phyloP scores from a whole-genome alignment of 73 alveolate genomes.

The Paramecium bursaria region DNA sequence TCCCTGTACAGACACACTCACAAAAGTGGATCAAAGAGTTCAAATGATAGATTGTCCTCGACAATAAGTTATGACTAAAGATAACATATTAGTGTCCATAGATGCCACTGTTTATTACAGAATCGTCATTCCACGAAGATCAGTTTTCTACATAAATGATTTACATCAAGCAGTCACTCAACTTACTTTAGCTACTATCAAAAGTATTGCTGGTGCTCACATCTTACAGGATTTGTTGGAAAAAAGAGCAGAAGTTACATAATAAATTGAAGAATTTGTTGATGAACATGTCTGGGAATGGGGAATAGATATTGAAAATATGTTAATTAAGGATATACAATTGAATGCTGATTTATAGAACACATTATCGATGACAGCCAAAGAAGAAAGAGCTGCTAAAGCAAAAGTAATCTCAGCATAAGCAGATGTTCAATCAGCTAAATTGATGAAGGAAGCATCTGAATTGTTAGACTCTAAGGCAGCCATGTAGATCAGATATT shows the following conservation, averaged over 20 bases:
- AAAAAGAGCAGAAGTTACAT: constrained; percentile 59
- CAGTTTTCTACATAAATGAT: constrained; percentile 37
- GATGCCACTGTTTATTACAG: constrained; percentile 71
- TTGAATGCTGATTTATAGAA: constrained; percentile 59
- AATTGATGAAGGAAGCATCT: constrained; percentile 66
- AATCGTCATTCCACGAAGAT: constrained; percentile 60
- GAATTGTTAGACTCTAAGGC: constrained; percentile 66
- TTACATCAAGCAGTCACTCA: constrained; percentile 35
- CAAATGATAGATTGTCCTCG: constrained; percentile 57
- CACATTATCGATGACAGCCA: constrained; percentile 65
- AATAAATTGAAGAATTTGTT: constrained; percentile 62
- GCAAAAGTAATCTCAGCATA: constrained; percentile 66
- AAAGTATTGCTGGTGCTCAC: constrained; percentile 65
- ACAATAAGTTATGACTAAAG: constrained; percentile 54
- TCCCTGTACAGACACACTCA: constrained; percentile 64
- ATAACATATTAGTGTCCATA: constrained; percentile 61
- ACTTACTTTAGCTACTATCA: constrained; percentile 62
- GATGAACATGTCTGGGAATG: constrained; percentile 71
- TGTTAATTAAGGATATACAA: constrained; percentile 63
- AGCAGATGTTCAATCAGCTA: constrained; percentile 69
- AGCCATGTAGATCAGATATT: constrained; percentile 68
- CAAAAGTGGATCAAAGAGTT: constrained; percentile 58
- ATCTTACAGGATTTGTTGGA: constrained; percentile 57
- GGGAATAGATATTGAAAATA: constrained; percentile 69
- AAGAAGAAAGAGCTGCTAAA: constrained; percentile 65